phyloP scores from a whole-genome alignment of 139 green algal species.

The Mesostigma viride region DNA sequence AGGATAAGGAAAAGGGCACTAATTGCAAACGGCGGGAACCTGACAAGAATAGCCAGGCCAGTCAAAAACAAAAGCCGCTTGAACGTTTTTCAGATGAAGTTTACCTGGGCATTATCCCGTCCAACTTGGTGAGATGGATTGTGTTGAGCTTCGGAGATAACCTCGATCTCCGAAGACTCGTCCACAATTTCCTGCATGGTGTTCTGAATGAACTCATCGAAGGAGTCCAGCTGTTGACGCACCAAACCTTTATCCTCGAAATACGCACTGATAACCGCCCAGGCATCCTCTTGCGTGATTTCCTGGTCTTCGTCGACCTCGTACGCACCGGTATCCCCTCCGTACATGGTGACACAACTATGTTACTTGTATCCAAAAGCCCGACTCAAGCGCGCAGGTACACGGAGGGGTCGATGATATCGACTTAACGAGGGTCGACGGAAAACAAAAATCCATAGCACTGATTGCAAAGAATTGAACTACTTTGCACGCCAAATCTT shows the following conservation, averaged over 20 bases:
- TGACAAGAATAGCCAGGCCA: too few relatives aligned
- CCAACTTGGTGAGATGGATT: slow-evolving; percentile 32
- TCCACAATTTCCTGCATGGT: slow-evolving; percentile 62
- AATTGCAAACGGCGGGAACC: too few relatives aligned
- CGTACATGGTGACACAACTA: not conserved
- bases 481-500: too few relatives aligned
- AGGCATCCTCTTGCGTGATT: slow-evolving; percentile 56
- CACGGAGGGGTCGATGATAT: not conserved
- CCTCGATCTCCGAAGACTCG: slow-evolving; percentile 28
- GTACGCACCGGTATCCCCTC: not conserved
- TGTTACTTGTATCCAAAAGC: not conserved
- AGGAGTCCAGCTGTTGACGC: slow-evolving; percentile 96
- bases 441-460: too few relatives aligned
- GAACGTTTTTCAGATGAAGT: too few relatives aligned
- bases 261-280: slow-evolving; percentile 79
- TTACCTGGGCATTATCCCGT: too few relatives aligned
- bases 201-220: slow-evolving; percentile 92
- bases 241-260: slow-evolving; percentile 94
- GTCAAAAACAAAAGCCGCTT: too few relatives aligned
- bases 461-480: too few relatives aligned
- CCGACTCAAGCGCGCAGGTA: not conserved
- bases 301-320: slow-evolving; percentile 17
- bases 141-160: slow-evolving; percentile 66
- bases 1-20: too few relatives aligned
- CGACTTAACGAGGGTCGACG: too few relatives aligned